Evolutionary conservation across 495 filamentous ascomycete species (phyloP).

Genomic region (Penicillium silybi): DNA sequence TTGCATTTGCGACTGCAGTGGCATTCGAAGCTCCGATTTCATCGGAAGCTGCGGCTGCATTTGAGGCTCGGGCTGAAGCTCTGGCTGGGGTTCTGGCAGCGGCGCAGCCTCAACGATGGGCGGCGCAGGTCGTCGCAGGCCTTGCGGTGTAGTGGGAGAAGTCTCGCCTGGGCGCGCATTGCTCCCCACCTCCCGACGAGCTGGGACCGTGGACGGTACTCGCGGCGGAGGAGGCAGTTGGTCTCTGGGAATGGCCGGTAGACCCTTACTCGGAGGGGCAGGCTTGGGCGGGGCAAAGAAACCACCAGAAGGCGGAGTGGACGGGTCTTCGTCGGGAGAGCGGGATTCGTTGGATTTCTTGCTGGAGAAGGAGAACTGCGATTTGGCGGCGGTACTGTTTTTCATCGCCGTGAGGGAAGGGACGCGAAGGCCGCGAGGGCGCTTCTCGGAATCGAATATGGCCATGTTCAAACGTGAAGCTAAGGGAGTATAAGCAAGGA

Average conservation of each 20-base stretch:
- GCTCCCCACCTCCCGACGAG: conserved; percentile 7
- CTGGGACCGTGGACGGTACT: conserved; percentile 7
- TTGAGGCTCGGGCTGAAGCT: not conserved
- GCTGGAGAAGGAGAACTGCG: conserved; percentile 21
- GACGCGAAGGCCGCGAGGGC: conserved; percentile 36
- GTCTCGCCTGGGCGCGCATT: not conserved
- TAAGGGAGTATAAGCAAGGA: not conserved
- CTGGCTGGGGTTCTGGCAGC: not conserved
- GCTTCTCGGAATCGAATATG: conserved; percentile 39
- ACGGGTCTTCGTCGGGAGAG: conserved; percentile 1
- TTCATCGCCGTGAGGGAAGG: conserved; percentile 37
- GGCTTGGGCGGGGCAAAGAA: conserved; percentile 8
- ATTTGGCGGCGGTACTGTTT: conserved; percentile 14
- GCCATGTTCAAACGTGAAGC: conserved; percentile 23
- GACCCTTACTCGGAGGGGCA: conserved; percentile 29
- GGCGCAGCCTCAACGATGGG: not conserved
- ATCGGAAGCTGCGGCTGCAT: not conserved
- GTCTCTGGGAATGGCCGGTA: conserved; percentile 28
- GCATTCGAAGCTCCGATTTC: not conserved
- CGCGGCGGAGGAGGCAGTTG: conserved; percentile 10
- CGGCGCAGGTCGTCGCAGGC: conserved; percentile 8
- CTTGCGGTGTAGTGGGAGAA: not conserved
- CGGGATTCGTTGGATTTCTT: conserved; percentile 19
- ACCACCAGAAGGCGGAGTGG: not conserved
- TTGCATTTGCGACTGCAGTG: conserved; percentile 6